A percentile compares a stretch with the other conserved stretches of the same genome.
These are phyloP conservation scores for Trichosporon sp. DNA, from an alignment of 1,284 basidiomycete genomes.

Conservation along the genomic window DNA sequence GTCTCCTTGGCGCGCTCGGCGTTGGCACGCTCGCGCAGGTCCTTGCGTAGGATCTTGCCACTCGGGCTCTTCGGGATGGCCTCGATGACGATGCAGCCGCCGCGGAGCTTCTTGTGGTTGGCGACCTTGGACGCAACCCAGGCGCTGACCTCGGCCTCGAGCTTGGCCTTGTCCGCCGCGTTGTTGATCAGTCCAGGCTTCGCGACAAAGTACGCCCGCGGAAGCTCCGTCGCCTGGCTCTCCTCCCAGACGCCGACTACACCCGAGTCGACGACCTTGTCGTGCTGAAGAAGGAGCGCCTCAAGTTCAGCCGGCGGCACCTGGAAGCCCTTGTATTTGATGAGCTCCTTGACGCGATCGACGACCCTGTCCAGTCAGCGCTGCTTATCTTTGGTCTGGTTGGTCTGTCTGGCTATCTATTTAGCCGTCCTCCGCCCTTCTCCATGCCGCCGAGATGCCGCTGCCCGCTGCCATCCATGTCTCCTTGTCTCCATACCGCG, in stretches of 20 bases:
- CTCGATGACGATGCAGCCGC: slow-evolving; percentile 49
- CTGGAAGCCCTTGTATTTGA: slow-evolving; percentile 61
- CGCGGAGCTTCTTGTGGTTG: slow-evolving; percentile 50
- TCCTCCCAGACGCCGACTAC: slow-evolving; percentile 63
- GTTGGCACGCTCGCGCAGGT: slow-evolving; percentile 31
- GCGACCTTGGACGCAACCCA: slow-evolving; percentile 60
- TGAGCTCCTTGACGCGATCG: slow-evolving; percentile 64
- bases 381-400: too few relatives aligned
- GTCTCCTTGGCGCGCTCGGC: slow-evolving; percentile 19
- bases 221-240: slow-evolving; percentile 67
- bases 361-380: slow-evolving; percentile 22
- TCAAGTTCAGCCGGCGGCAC: slow-evolving; percentile 84
- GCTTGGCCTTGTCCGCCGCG: slow-evolving; percentile 28
- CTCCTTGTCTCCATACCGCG: too few relatives aligned
- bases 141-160: slow-evolving; percentile 54
- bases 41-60: slow-evolving; percentile 44
- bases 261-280: slow-evolving; percentile 63
- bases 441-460: too few relatives aligned
- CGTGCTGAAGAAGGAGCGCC: slow-evolving; percentile 63
- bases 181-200: not conserved
- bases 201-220: slow-evolving; percentile 45
- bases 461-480: too few relatives aligned
- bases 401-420: too few relatives aligned
- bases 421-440: too few relatives aligned
- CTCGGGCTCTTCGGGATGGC: slow-evolving; percentile 50